phyloP scores from a whole-genome alignment of 2,329 filamentous ascomycete species.

The Colletotrichum godetiae region DNA sequence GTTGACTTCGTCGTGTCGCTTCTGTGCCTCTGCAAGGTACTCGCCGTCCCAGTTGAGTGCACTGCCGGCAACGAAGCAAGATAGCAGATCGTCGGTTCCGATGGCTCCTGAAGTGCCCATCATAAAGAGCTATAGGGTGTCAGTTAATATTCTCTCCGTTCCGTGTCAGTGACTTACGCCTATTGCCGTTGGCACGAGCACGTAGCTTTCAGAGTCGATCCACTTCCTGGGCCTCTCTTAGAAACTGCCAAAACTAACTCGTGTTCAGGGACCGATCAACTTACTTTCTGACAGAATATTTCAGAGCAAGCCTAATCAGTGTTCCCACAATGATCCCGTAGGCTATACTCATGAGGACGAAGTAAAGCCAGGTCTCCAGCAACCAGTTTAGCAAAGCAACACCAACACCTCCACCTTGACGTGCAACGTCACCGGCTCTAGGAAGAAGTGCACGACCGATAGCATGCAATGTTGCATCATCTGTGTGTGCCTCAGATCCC shows the following conservation, averaged over 20 bases:
- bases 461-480: not conserved
- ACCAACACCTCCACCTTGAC: conserved; percentile 62
- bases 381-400: conserved; percentile 67
- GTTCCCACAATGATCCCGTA: conserved; percentile 66
- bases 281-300: conserved; percentile 50
- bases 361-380: conserved; percentile 70
- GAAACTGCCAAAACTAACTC: not conserved
- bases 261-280: not conserved
- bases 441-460: conserved; percentile 8
- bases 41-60: conserved; percentile 71
- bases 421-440: conserved; percentile 54
- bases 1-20: conserved; percentile 71
- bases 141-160: not conserved
- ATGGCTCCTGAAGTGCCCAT: conserved; percentile 68
- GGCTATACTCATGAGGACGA: conserved; percentile 62
- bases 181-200: conserved; percentile 62
- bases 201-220: conserved; percentile 66
- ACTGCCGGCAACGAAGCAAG: conserved; percentile 70
- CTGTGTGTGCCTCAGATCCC: conserved; percentile 38
- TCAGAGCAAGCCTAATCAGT: conserved; percentile 57
- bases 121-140: conserved; percentile 60
- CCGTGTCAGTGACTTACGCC: conserved; percentile 48
- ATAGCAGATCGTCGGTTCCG: conserved; percentile 69
- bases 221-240: conserved; percentile 52
- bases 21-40: conserved; percentile 66